phyloP scores from a whole-genome alignment of 305 asterid genomes.

The Solanum hybrid region DNA sequence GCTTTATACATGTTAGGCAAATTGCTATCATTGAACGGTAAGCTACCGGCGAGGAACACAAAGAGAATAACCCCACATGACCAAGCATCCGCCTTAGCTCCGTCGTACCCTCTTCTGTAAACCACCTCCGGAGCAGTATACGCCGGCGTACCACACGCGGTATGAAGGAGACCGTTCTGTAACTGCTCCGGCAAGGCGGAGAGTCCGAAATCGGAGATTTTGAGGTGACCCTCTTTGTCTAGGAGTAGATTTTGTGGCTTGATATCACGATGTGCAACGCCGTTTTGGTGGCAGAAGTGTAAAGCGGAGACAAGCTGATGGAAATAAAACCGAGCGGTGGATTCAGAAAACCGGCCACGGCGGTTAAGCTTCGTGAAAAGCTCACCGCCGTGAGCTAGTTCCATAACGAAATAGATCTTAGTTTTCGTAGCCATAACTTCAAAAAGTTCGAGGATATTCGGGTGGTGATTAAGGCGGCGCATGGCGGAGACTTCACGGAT shows the following conservation, averaged over 20 bases:
- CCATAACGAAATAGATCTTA: slow-evolving; percentile 81
- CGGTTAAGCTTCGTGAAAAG: slow-evolving; percentile 50
- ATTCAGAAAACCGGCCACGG: slow-evolving; percentile 50
- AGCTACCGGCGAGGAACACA: slow-evolving; percentile 47
- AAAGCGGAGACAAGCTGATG: slow-evolving; percentile 71
- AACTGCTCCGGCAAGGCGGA: slow-evolving; percentile 75
- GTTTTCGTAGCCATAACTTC: slow-evolving; percentile 82
- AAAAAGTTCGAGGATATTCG: slow-evolving; percentile 63
- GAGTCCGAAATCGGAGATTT: slow-evolving; percentile 80
- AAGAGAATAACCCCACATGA: slow-evolving; percentile 77
- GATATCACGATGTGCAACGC: slow-evolving; percentile 75
- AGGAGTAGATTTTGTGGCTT: slow-evolving; percentile 85
- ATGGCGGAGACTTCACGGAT: slow-evolving; percentile 77
- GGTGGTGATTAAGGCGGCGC: slow-evolving; percentile 74
- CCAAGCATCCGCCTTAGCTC: slow-evolving; percentile 91
- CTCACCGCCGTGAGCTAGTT: slow-evolving; percentile 76
- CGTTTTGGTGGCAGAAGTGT: slow-evolving; percentile 68
- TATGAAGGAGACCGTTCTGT: slow-evolving; percentile 43
- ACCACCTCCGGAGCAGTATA: slow-evolving; percentile 86
- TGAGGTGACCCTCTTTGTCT: slow-evolving; percentile 43
- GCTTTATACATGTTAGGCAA: slow-evolving; percentile 60
- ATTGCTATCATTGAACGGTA: slow-evolving; percentile 70
- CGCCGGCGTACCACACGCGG: slow-evolving; percentile 90
- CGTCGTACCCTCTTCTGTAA: slow-evolving; percentile 61
- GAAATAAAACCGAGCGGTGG: slow-evolving; percentile 48